These are phyloP conservation scores for Botryotinia globosa DNA, from an alignment of 2,329 filamentous ascomycete genomes.

Conservation along the genomic window DNA sequence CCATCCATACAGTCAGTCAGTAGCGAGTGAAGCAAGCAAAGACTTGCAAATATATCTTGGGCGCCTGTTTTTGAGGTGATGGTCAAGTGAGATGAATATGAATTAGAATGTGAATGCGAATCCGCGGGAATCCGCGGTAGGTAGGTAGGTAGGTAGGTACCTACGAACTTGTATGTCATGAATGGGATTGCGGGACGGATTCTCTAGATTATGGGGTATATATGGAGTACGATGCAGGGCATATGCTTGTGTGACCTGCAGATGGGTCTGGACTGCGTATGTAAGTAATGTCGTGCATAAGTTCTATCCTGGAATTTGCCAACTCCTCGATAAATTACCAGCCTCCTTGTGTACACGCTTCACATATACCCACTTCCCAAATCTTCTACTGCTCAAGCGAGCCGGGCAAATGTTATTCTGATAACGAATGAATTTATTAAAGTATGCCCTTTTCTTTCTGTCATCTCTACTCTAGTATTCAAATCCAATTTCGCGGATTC, in stretches of 20 bases:
- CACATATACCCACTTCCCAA: background rate
- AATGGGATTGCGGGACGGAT: background rate
- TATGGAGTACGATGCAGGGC: conserved; percentile 9
- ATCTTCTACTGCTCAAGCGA: background rate
- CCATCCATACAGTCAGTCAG: background rate
- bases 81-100: background rate
- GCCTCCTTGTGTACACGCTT: background rate
- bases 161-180: background rate
- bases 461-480: background rate
- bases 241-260: conserved; percentile 10
- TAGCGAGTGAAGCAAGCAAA: background rate
- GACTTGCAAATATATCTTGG: background rate
- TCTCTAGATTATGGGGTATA: background rate
- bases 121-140: background rate
- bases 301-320: background rate
- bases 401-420: background rate
- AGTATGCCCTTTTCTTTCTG: background rate
- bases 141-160: background rate
- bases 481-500: background rate
- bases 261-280: background rate
- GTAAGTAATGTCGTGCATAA: conserved; percentile 11
- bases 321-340: background rate
- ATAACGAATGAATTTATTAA: background rate
- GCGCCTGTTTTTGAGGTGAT: background rate
- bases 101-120: background rate